Conservation (phyloP, 1,284 basidiomycete species). For the Rhodotorula sp. region DNA sequence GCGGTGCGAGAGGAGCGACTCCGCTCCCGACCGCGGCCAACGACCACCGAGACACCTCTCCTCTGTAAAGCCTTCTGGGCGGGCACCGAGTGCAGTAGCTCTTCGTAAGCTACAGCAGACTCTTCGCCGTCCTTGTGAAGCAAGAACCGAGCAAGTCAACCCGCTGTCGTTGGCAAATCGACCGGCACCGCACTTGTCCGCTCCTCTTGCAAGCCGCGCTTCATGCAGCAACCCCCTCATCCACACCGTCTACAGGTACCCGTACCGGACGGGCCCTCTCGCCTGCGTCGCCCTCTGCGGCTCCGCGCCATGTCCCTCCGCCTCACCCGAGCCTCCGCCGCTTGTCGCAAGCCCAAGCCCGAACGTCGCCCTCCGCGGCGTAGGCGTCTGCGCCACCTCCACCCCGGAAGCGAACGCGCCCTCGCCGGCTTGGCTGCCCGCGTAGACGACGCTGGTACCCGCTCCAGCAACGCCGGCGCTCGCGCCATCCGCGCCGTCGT, state of each 20-base stretch:
- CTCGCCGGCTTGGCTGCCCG: neutral
- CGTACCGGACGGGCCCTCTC: constrained; percentile 12
- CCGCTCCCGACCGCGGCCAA: too few relatives aligned
- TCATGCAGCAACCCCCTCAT: neutral
- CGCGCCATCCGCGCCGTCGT: neutral
- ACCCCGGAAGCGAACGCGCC: neutral
- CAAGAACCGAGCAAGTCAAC: too few relatives aligned
- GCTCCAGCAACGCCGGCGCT: too few relatives aligned
- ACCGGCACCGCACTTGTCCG: neutral
- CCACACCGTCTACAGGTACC: constrained; percentile 6
- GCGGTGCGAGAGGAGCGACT: too few relatives aligned
- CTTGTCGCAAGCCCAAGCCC: neutral
- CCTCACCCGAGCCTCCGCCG: too few relatives aligned
- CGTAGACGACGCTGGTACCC: too few relatives aligned
- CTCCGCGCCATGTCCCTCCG: neutral
- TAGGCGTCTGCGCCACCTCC: neutral
- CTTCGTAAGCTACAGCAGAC: too few relatives aligned
- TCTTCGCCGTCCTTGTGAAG: too few relatives aligned
- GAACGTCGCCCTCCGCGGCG: constrained; percentile 8
- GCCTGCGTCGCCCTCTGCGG: neutral
- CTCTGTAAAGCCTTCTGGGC: too few relatives aligned
- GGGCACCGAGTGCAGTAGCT: too few relatives aligned
- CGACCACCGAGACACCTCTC: too few relatives aligned
- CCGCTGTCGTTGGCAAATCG: too few relatives aligned
- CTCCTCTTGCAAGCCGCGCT: neutral